Evolutionary conservation across 345 rosid species (phyloP), one percentile per base, ranked within the genome.

Genomic region (Eucalyptus sp.): DNA sequence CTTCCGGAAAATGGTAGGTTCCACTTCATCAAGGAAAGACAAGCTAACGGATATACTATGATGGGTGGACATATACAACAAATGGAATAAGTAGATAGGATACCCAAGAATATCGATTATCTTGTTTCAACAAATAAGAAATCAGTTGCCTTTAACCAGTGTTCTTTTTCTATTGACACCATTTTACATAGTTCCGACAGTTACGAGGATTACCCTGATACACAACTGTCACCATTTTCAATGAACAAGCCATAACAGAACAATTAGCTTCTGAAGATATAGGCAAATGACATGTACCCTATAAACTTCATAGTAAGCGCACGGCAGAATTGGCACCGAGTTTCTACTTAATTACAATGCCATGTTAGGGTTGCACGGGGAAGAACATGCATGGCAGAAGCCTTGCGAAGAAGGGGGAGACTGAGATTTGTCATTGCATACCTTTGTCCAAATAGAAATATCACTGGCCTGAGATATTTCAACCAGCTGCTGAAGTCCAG

Each of bases 401-500:
- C 22, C 56, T 64, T 8, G n/a, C 24, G 2, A 87, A 46, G 18
- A 43, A n/a, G 58, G 37, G 54, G 22, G 44, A 66, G 87, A 87
- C 54, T 87, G 87, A 80, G 3, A 8, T 25, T 41, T 86, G 87
- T 31, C 54, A 43, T 49, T 88, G 86, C 92, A 88, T 92, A 95
- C 99, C 94, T 94, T 95, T 48, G 92, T 90, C 98, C 98, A 96
- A 90, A 95, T 92, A 51, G 96, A 95, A 76, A 92, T 92, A 88
- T 96, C 95, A 91, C 92, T 94, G 85, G 95, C 93, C 92, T 92
- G 88, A 92, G 98, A 96, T 90, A 96, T 95, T 92, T 94, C 95
- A 92, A 94, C 90, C 92, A 97, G 92, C 90, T 95, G 97, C 92
- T 94, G 97, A 91, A 97, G 96, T 90, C 98, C 99, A 91, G 92